phyloP scores from a whole-genome alignment of 768 basidiomycete genomes.

The Rhizopogon sp. region DNA sequence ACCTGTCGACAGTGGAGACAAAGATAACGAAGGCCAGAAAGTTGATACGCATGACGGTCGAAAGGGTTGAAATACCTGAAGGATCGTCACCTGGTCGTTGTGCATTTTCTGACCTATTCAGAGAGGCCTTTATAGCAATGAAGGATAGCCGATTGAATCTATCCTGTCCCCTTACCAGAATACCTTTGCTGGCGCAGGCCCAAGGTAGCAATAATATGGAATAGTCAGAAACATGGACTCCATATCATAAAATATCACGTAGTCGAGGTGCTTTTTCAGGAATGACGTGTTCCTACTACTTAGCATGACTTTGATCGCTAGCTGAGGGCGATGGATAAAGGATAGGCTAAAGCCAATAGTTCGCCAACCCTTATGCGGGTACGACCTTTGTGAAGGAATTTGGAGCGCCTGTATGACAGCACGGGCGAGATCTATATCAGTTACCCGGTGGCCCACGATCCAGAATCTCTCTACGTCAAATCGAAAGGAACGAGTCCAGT shows the following conservation, averaged over 20 bases:
- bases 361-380: neutral
- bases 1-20: constrained; percentile 1
- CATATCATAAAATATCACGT: neutral
- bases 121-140: neutral
- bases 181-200: neutral
- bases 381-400: neutral
- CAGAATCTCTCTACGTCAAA: too few relatives aligned
- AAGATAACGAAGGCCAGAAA: neutral
- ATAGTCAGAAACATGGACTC: neutral
- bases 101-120: neutral
- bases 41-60: neutral
- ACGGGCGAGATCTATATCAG: neutral
- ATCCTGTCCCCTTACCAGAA: neutral
- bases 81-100: neutral
- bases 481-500: too few relatives aligned
- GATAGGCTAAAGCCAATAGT: neutral
- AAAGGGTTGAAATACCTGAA: neutral
- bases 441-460: too few relatives aligned
- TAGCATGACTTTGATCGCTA: neutral
- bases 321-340: neutral
- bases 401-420: neutral
- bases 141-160: neutral
- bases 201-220: neutral
- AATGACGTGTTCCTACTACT: neutral
- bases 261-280: neutral